Evolutionary conservation across 2,329 filamentous ascomycete genomes (phyloP), one percentile per base, ranked within the genome.

Genomic region (Arthrobotrys conoides): DNA sequence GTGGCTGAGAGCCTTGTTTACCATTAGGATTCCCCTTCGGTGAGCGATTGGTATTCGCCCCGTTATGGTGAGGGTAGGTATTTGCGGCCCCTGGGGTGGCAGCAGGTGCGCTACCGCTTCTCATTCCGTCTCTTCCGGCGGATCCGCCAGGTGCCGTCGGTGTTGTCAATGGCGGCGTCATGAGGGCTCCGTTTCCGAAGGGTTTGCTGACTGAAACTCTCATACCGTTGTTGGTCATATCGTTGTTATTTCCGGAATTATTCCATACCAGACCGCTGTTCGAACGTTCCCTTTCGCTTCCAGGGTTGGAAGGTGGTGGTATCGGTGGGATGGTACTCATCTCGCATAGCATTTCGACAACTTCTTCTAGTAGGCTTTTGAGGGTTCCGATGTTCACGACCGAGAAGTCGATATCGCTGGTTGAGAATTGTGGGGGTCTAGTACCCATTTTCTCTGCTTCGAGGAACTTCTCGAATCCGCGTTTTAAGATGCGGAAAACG

Each of bases 371-470:
- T 24, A 79, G 44, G 24, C 67, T 67, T 46, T 75, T 79, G 3
- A 79, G 53, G 18, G 70, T 75, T 4, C 76, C 76, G 18, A 79
- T 73, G 22, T 73, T 79, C 0, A 79, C 76, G 12, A 79, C 76
- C 6, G 65, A 70, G 33, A 79, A 79, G 65, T 79, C 76, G 9
- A 79, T 75, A 30, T 79, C 76, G n/a, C 51, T 48, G 0, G 70
- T 71, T 12, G 65, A 71, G 61, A 79, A 79, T 24, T 63, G 36
- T 20, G 64, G 69, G 6, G 76, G 76, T 33, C 76, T 57, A 5
- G 70, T 48, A 8, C 76, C 76, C 76, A 79, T 79, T 48, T 79
- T 79, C 30, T 79, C 76, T 0, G 76, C 76, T 44, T 79, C 76
- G 0, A 79, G 46, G 44, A 79, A 79, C 49, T 79, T 79, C 27